Evolutionary conservation across 345 rosid species (phyloP).

Genomic region (Euphorbia peplus): DNA sequence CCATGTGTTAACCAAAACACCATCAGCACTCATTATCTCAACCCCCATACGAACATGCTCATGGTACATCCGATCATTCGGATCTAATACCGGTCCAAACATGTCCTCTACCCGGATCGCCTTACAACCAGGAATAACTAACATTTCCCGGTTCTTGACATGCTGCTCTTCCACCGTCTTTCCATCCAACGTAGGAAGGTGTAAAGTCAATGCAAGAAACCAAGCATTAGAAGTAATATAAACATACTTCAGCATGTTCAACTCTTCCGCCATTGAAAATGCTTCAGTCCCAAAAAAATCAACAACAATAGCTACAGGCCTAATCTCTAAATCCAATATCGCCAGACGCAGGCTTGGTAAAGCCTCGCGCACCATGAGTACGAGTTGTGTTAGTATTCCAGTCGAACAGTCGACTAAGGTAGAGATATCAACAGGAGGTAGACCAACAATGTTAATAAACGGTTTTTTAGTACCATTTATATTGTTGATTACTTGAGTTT

Average conservation of each 20-base stretch:
- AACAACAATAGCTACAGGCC: not conserved
- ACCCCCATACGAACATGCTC: not conserved
- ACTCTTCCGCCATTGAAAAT: slow-evolving; percentile 40
- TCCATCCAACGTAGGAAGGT: not conserved
- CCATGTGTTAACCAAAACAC: slow-evolving; percentile 25
- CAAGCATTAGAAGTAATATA: slow-evolving; percentile 51
- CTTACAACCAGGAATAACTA: slow-evolving; percentile 8
- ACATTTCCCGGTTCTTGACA: slow-evolving; percentile 4
- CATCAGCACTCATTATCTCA: not conserved
- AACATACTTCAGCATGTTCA: slow-evolving; percentile 46
- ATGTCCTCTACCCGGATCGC: slow-evolving; percentile 2
- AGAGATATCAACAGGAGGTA: not conserved
- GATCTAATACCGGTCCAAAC: not conserved
- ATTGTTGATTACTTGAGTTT: not conserved
- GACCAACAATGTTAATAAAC: not conserved
- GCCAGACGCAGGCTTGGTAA: not conserved
- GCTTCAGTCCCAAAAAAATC: slow-evolving; percentile 25
- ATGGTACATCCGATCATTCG: not conserved
- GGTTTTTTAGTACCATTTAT: not conserved
- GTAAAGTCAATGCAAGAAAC: slow-evolving; percentile 13
- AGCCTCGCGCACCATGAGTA: not conserved
- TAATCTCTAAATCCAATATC: not conserved
- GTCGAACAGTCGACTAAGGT: not conserved
- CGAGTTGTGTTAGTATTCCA: not conserved
- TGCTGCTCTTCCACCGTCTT: slow-evolving; percentile 9